A percentile compares a stretch with the other conserved stretches of the same genome.
Conservation (phyloP, 306 rosid species). For the Spatholobus suberectus region DNA sequence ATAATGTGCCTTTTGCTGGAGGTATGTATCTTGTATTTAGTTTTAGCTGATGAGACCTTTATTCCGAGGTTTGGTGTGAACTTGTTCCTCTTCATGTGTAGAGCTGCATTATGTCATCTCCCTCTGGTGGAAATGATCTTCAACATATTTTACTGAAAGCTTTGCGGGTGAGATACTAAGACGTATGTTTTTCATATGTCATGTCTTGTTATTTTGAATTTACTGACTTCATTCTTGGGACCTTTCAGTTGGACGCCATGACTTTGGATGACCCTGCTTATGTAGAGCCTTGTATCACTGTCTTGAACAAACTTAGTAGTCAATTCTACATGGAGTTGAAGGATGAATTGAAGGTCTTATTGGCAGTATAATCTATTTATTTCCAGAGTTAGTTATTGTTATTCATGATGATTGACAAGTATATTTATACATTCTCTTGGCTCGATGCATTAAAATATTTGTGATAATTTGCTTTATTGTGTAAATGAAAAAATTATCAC, state of each 20-base stretch:
- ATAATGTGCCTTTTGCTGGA: slow-evolving; percentile 82
- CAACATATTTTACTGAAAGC: slow-evolving; percentile 68
- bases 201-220: neutral
- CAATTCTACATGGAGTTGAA: slow-evolving; percentile 62
- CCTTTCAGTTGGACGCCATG: slow-evolving; percentile 64
- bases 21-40: slow-evolving; percentile 50
- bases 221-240: slow-evolving; percentile 35
- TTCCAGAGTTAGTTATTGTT: neutral
- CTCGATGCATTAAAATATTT: neutral
- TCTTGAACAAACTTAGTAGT: slow-evolving; percentile 67
- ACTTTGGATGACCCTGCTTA: slow-evolving; percentile 63
- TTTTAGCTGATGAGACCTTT: slow-evolving; percentile 19
- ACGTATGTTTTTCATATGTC: slow-evolving; percentile 6
- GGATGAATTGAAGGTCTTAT: slow-evolving; percentile 70
- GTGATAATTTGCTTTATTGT: neutral
- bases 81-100: slow-evolving; percentile 44
- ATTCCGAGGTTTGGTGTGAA: slow-evolving; percentile 32
- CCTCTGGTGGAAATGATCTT: slow-evolving; percentile 57
- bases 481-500: neutral
- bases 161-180: slow-evolving; percentile 64
- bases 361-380: slow-evolving; percentile 32
- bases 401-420: slow-evolving; percentile 3
- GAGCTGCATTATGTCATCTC: slow-evolving; percentile 70
- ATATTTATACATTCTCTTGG: slow-evolving; percentile 9
- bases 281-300: slow-evolving; percentile 73